Evolutionary conservation across 441 rosid genomes (phyloP), one percentile per base, ranked within the genome.

Genomic region (Euphorbia celastroides): DNA sequence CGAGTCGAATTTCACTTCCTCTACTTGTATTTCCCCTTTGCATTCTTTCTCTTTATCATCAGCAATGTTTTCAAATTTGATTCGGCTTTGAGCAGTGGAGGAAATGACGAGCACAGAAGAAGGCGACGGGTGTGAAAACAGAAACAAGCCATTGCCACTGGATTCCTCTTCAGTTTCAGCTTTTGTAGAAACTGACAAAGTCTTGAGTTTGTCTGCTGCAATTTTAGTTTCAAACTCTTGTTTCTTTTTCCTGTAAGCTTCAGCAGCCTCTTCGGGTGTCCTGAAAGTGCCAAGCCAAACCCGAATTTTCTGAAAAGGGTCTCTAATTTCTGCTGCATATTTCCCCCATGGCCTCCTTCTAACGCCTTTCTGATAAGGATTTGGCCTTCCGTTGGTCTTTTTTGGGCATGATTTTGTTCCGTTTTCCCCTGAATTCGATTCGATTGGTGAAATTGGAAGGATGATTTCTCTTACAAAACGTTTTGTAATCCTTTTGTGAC

Each of bases 61-160:
- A 7, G n/a, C 20, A n/a, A 16, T 28, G 60, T 17, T 57, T 22
- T 66, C 64, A n/a, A 62, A 7, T 64, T 60, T 44, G 27, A 67
- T 55, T 32, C n/a, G 32, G 51, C 32, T 51, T 20, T 50, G 77
- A 23, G 34, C 36, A 23, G 72, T 57, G 20, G 75, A 60, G 13
- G 71, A 57, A 20, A 66, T 66, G 62, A 75, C 83, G n/a, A 83
- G 88, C 70, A 81, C 87, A 7, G 87, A 81, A 0, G 75, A 81
- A 0, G 87, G 87, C 0, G 87, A 83, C 2, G 73, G 78, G 48
- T 57, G 82, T 26, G 61, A 62, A 48, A 65, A 60, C 20, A 26
- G 57, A 48, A 65, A 64, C 28, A 30, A 71, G 2, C 36, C 70
- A 20, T 30, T 72, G 5, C 36, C 70, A 25, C 26, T 72, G 7